Evolutionary conservation across 2,329 filamentous ascomycete species (phyloP).

Genomic region (Ophiostoma himal-ulmi): DNA sequence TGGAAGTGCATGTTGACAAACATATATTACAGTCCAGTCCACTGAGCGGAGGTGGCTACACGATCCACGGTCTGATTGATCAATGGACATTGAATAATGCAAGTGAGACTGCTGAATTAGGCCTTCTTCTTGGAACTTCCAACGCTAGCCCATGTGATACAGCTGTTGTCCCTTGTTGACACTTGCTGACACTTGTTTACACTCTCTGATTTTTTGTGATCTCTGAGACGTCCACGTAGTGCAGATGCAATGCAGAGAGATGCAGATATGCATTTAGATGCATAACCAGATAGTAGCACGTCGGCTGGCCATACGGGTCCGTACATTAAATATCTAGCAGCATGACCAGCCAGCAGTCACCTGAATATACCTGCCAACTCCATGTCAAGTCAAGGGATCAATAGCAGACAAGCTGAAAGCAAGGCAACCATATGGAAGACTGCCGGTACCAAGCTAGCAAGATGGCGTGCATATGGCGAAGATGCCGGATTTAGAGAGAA

Average conservation of each 20-base stretch:
- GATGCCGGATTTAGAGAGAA: not conserved
- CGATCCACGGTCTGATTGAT: not conserved
- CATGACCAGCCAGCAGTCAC: not conserved
- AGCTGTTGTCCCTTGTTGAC: too few species aligned
- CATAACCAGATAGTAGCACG: not conserved
- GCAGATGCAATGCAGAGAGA: not conserved
- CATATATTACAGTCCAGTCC: too few species aligned
- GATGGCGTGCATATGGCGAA: not conserved
- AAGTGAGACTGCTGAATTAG: not conserved
- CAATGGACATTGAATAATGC: not conserved
- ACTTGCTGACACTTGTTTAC: too few species aligned
- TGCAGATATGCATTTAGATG: slow-evolving; percentile 4
- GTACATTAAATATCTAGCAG: not conserved
- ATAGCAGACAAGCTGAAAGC: not conserved
- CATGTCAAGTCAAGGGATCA: not conserved
- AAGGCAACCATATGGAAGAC: not conserved
- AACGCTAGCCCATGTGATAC: too few species aligned
- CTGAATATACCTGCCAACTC: not conserved
- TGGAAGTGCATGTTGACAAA: not conserved
- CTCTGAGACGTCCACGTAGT: slow-evolving; percentile 6
- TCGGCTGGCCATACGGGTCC: not conserved
- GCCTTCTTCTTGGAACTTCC: not conserved
- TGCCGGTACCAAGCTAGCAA: not conserved
- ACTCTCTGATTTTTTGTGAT: not conserved
- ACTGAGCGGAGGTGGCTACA: not conserved